Base-by-base conservation (phyloP, 352 stramenopile genomes). In the Thalassiosira exigua region DNA sequence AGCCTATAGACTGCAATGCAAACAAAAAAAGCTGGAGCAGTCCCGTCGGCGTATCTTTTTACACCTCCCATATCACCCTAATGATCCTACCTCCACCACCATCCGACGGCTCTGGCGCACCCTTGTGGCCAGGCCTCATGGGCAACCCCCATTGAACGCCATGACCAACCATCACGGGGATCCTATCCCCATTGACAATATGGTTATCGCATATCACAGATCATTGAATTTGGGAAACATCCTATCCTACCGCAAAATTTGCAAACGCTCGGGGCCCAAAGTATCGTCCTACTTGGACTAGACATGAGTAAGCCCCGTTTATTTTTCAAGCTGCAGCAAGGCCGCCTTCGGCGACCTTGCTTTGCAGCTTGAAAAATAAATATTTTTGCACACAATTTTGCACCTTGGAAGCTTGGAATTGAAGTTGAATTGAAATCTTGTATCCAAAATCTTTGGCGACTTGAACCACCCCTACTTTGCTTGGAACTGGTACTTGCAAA, bases 181-280 rank as follows among this genome's bases (percentile, higher is more conserved):
- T 14, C 14, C 51, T 0, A 68, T 68, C 12, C 59, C 58, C 4
- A 52, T 82, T 4, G 51, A 69, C 2, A 39, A 59, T 2, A 44
- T 82, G 4, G 69, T 51, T 1, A 57, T 82, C 27, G 50, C 57
- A 12, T 82, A 71, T 0, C 27, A 46, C 21, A n/a, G 39, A 3
- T 21, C 56, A 14, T 44, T 41, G 3, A 79, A 82, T 44, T 33
- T 79, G 2, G 52, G 74, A 4, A 75, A 79, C 21, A 7, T 79
- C 0, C 39, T 82, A 3, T 73, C 65, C 26, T 74, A 72, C 29
- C 42, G 66, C 22, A 82, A 78, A 36, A 24, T 82, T 53, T 11
- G 9, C 17, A 19, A 73, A 39, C 12, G 41, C 57, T 39, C 12
- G 27, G 57, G 64, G 46, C 54, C 30, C 7, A 79, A 75, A 71